Percentiles rank a stretch among this genome's conserved stretches.
These are phyloP conservation scores for Striga hermonthica DNA, from an alignment of 305 asterid genomes.

Conservation along the genomic window DNA sequence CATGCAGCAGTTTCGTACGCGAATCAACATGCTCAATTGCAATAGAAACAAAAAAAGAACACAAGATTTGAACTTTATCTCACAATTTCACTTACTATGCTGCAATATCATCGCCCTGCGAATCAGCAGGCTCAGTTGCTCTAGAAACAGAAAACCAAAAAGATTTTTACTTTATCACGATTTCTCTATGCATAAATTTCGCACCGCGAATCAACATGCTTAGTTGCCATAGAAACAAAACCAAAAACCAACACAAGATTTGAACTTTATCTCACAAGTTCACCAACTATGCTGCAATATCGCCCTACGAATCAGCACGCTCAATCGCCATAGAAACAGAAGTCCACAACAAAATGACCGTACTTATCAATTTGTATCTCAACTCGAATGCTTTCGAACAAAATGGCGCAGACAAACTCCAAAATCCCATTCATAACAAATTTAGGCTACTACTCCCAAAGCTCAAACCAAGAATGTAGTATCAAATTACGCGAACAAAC, in stretches of 20 bases:
- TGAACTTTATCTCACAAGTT: not conserved
- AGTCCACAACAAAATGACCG: not conserved
- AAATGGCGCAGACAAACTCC: not conserved
- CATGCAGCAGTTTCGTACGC: no score
- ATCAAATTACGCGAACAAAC: not conserved
- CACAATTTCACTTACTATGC: no score
- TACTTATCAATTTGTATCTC: no score
- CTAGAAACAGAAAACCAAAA: not conserved
- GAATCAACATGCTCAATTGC: no score
- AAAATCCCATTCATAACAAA: not conserved
- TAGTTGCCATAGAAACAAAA: no score
- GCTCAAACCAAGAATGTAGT: slow-evolving; percentile 15
- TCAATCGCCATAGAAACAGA: no score
- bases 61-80: slow-evolving; percentile 1
- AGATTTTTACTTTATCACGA: not conserved
- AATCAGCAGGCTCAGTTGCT: no score
- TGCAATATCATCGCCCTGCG: no score
- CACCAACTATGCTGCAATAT: not conserved
- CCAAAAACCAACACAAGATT: not conserved
- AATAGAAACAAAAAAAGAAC: not conserved
- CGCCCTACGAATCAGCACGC: no score
- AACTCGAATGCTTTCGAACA: no score
- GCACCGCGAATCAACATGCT: no score
- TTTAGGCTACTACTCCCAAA: not conserved
- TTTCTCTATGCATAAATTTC: no score